Evolutionary conservation across 805 yeast genomes (phyloP), one percentile per base, ranked within the genome.

Genomic region (Yamadazyma tumulicola): DNA sequence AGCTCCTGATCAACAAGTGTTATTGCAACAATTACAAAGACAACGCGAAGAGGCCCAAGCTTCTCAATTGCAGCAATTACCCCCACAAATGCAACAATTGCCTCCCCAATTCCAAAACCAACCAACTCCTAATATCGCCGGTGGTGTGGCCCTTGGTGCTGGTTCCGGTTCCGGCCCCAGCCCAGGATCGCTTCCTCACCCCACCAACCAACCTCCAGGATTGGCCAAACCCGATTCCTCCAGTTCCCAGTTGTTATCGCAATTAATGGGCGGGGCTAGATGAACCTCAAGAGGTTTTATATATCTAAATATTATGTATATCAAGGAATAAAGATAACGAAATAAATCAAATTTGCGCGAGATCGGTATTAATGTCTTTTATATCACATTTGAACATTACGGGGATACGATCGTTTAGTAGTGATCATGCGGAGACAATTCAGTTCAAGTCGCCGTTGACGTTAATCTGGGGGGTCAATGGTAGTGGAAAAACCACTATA

Each of bases 401-500:
- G 38, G 99, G 99, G 18, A 77, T 93, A 4, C 69, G 99, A 26
- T 88, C 97, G 0, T 93, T 93, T 52, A 91, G 85, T 44, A 81
- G 88, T n/a, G 79, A 80, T 45, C 78, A 77, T 29, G 70, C 85
- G 19, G 96, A 93, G 53, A 81, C 89, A 0, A 86, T 93, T 40
- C 85, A 85, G 51, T 93, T 93, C 60, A 88, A 89, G 11, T 75
- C 76, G 31, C 99, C 99, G 0, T 63, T 93, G 52, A 93, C 98
- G 0, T 68, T 93, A 31, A 91, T 93, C 35, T 95, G 95, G 19
- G 99, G 99, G 0, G 84, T 84, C 33, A 93, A 93, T 59, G 97
- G 98, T 20, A 83, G 95, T 19, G 98, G 98, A 8, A 91, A 93
- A 55, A 93, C 97, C 0, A 89, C 97, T 1, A 81, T 93, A 38